Conservation (phyloP, 306 rosid genomes). For the Cicer judaicum region DNA sequence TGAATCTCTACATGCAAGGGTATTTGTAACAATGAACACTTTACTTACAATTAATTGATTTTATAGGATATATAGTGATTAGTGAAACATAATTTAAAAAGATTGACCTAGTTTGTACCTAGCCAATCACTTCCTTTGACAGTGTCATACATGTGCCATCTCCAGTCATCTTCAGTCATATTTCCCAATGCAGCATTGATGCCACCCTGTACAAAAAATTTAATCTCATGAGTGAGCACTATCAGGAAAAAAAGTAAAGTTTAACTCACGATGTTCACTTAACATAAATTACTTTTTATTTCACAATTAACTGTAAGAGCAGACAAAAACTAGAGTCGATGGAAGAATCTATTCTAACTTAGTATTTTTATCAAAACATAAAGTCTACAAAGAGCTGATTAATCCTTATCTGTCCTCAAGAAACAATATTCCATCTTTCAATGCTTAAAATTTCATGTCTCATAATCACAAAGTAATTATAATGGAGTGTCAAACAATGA, state of each 20-base stretch:
- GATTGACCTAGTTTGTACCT: conserved; percentile 48
- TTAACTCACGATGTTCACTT: conserved; percentile 16
- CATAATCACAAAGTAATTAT: neutral
- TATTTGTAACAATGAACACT: conserved; percentile 3
- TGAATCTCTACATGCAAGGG: conserved; percentile 7
- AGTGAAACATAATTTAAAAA: conserved; percentile 10
- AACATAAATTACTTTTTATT: conserved; percentile 1
- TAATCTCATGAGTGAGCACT: conserved; percentile 30
- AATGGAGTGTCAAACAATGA: conserved; percentile 20
- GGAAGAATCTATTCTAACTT: conserved; percentile 6
- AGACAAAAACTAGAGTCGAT: neutral
- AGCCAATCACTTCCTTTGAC: conserved; percentile 98
- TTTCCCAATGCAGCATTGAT: conserved; percentile 96
- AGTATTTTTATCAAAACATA: conserved; percentile 12
- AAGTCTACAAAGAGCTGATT: neutral
- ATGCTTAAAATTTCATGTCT: conserved; percentile 7
- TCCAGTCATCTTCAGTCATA: conserved; percentile 96
- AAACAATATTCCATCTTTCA: neutral
- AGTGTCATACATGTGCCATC: conserved; percentile 99
- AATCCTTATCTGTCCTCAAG: neutral
- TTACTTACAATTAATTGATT: too few species aligned
- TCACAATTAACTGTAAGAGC: conserved; percentile 23
- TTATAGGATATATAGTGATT: conserved; percentile 12
- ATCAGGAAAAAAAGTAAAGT: neutral
- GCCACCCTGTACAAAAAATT: conserved; percentile 68